Conservation (phyloP, 495 filamentous ascomycete genomes). For the Letharia lupina region DNA sequence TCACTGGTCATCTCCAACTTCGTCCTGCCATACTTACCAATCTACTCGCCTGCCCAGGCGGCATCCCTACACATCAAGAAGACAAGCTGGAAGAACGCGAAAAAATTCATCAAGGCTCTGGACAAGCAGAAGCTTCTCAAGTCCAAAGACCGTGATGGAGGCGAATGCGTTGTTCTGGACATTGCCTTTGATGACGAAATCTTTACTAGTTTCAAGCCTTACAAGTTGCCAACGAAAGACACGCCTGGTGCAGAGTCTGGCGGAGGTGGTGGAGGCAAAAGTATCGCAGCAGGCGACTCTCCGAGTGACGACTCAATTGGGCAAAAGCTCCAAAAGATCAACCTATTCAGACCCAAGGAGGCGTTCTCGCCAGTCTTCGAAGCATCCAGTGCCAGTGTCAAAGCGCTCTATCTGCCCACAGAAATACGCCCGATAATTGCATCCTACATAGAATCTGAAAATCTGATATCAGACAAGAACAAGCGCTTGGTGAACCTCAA, state of each 20-base stretch:
- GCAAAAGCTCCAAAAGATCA: slow-evolving; percentile 48
- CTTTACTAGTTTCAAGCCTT: slow-evolving; percentile 52
- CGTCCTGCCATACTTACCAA: slow-evolving; percentile 60
- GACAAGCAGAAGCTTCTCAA: slow-evolving; percentile 57
- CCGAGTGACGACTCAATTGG: slow-evolving; percentile 43
- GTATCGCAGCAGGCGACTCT: slow-evolving; percentile 31
- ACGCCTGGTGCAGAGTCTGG: slow-evolving; percentile 33
- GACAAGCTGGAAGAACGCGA: slow-evolving; percentile 65
- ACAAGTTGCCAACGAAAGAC: slow-evolving; percentile 52
- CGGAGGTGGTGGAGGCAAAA: slow-evolving; percentile 35
- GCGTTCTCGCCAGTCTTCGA: slow-evolving; percentile 51
- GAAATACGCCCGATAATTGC: slow-evolving; percentile 48
- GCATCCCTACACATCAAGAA: slow-evolving; percentile 63
- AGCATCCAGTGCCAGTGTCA: slow-evolving; percentile 33
- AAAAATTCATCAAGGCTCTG: slow-evolving; percentile 64
- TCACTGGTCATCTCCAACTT: slow-evolving; percentile 58
- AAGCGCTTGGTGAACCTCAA: slow-evolving; percentile 57
- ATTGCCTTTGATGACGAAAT: slow-evolving; percentile 54
- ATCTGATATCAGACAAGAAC: slow-evolving; percentile 45
- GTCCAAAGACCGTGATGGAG: slow-evolving; percentile 57
- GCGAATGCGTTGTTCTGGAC: slow-evolving; percentile 58
- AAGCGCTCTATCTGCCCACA: slow-evolving; percentile 34
- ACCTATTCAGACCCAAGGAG: slow-evolving; percentile 46
- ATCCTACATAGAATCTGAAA: slow-evolving; percentile 42
- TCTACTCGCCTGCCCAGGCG: slow-evolving; percentile 45